Percentiles rank a stretch among this genome's conserved stretches.
Evolutionary conservation across 2,329 filamentous ascomycete genomes (phyloP).

Genomic region (Arthrobotrys sphaeroides): DNA sequence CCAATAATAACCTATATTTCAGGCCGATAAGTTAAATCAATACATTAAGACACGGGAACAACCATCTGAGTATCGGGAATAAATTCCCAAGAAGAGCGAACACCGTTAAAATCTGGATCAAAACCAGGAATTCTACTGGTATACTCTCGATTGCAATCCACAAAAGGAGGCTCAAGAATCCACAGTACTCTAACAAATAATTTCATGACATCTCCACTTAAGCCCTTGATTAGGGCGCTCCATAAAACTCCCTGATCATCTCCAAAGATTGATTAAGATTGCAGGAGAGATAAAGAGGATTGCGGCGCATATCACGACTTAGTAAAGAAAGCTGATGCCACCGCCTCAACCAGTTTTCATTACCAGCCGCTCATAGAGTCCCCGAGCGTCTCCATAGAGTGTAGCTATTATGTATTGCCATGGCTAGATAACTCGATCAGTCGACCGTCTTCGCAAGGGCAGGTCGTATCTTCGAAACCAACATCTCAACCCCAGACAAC

Average conservation of each 20-base stretch:
- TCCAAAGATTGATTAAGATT: neutral
- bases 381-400: neutral
- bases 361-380: neutral
- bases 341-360: neutral
- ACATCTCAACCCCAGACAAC: neutral
- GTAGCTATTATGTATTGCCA: neutral
- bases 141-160: neutral
- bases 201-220: neutral
- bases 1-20: slow-evolving; percentile 9
- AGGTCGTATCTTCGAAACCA: slow-evolving; percentile 31
- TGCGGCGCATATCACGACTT: neutral
- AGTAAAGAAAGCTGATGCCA: neutral
- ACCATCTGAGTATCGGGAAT: neutral
- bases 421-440: neutral
- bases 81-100: neutral
- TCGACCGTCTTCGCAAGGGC: neutral
- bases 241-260: neutral
- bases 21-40: neutral
- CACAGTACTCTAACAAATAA: neutral
- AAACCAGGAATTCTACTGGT: neutral
- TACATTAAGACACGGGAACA: neutral
- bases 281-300: neutral
- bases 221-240: neutral
- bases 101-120: neutral
- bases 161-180: slow-evolving; percentile 11